Conservation (phyloP, 225 moss, liverwort and hornwort species). For the Sphagnum tenellum region DNA sequence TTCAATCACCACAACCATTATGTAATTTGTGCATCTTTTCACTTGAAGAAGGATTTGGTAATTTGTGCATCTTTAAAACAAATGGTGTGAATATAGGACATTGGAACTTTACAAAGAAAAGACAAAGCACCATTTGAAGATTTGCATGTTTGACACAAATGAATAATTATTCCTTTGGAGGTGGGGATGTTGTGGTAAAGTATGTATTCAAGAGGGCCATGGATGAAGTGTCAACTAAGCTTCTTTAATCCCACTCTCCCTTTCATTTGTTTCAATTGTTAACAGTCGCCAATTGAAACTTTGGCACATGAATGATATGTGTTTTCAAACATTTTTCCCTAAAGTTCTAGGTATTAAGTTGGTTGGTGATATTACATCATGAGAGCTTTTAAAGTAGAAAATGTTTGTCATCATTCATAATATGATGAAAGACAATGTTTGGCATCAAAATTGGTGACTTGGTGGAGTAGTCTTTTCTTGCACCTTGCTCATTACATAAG, state of each 20-base stretch:
- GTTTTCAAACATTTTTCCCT: not conserved
- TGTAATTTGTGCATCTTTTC: conserved; percentile 55
- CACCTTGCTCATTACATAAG: too few species aligned
- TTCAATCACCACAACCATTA: conserved; percentile 55
- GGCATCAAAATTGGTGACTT: too few species aligned
- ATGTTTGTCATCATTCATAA: too few species aligned
- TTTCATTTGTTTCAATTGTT: conserved; percentile 47
- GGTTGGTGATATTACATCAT: too few species aligned
- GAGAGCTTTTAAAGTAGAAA: too few species aligned
- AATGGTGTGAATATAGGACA: conserved; percentile 51
- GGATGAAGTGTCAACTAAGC: conserved; percentile 54
- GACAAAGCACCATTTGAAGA: conserved; percentile 47
- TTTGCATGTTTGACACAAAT: conserved; percentile 45
- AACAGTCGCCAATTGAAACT: conserved; percentile 51
- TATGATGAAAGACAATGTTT: too few species aligned
- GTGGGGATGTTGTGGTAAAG: conserved; percentile 55
- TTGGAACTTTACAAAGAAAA: conserved; percentile 47
- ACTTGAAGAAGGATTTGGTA: conserved; percentile 46
- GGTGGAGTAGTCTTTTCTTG: too few species aligned
- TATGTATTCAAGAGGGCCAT: conserved; percentile 47
- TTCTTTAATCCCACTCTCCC: conserved; percentile 40
- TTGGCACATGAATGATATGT: conserved; percentile 55
- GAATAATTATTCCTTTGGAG: conserved; percentile 52
- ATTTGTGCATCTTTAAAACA: conserved; percentile 51
- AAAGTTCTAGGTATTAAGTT: too few species aligned